These are phyloP conservation scores for Tuber umbilicatum DNA, from an alignment of 495 filamentous ascomycete genomes.

Conservation along the genomic window DNA sequence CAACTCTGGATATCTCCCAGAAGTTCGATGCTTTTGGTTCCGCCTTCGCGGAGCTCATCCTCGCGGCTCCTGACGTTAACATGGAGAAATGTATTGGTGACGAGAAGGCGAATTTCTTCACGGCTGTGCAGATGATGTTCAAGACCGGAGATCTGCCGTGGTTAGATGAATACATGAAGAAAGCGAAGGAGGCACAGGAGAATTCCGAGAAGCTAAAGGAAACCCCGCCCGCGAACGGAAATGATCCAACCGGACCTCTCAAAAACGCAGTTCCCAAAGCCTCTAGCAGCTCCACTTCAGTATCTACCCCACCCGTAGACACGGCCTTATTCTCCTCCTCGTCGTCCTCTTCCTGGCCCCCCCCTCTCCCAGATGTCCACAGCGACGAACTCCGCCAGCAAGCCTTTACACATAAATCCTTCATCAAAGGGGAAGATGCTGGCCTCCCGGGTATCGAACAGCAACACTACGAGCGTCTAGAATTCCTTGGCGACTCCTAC, in stretches of 20 bases:
- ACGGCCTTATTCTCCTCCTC: background rate
- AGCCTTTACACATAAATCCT: constrained; percentile 39
- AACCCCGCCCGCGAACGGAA: background rate
- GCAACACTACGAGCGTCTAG: constrained; percentile 50
- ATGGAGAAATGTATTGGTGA: constrained; percentile 23
- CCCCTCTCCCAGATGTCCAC: constrained; percentile 31
- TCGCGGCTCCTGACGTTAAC: constrained; percentile 11
- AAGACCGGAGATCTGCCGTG: constrained; percentile 28
- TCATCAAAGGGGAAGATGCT: constrained; percentile 35
- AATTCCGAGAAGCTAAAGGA: constrained; percentile 12
- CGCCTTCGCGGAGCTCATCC: constrained; percentile 30
- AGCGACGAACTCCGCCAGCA: constrained; percentile 30
- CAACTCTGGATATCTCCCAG: constrained; percentile 8
- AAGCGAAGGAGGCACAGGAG: background rate
- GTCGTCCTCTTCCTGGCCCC: constrained; percentile 25
- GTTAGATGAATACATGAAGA: constrained; percentile 15
- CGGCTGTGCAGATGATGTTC: constrained; percentile 32
- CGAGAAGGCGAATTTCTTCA: constrained; percentile 32
- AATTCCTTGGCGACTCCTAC: constrained; percentile 58
- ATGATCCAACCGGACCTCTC: background rate
- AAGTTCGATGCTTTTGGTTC: constrained; percentile 28
- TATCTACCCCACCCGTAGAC: background rate
- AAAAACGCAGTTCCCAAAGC: constrained; percentile 9
- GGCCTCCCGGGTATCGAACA: constrained; percentile 26
- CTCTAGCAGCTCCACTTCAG: background rate